A percentile compares a stretch with the other conserved stretches of the same genome.
These are phyloP conservation scores for Haemoproteus tartakovskyi DNA, from an alignment of 169 alveolate genomes.

Conservation along the genomic window DNA sequence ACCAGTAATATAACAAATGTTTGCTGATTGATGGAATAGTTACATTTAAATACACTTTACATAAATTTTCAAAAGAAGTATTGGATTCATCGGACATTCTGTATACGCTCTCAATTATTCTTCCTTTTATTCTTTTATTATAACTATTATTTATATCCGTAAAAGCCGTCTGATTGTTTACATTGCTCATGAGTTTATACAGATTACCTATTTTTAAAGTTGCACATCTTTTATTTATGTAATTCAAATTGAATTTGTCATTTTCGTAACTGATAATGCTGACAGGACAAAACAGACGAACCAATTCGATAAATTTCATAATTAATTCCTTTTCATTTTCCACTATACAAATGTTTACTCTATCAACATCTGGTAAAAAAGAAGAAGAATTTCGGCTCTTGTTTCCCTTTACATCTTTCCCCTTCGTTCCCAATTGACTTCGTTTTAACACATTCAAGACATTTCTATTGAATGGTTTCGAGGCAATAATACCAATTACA, in stretches of 20 bases:
- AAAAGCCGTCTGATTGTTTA: slow-evolving; percentile 18
- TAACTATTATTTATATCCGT: slow-evolving; percentile 18
- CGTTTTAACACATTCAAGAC: too few relatives aligned
- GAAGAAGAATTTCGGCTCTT: not conserved
- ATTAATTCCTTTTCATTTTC: slow-evolving; percentile 44
- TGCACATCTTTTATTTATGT: slow-evolving; percentile 42
- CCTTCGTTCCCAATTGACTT: too few relatives aligned
- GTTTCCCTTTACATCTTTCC: not conserved
- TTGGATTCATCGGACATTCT: slow-evolving; percentile 12
- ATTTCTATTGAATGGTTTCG: slow-evolving; percentile 31
- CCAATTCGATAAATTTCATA: slow-evolving; percentile 11
- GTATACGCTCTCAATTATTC: slow-evolving; percentile 28
- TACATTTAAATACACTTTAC: slow-evolving; percentile 26
- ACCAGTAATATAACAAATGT: slow-evolving; percentile 22
- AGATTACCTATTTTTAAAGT: slow-evolving; percentile 31
- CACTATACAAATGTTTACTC: slow-evolving; percentile 15
- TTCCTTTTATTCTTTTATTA: slow-evolving; percentile 60
- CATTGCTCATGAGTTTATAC: slow-evolving; percentile 19
- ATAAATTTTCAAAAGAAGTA: slow-evolving; percentile 44
- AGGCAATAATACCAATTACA: slow-evolving; percentile 48
- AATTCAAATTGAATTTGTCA: slow-evolving; percentile 37
- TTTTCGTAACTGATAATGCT: slow-evolving; percentile 48
- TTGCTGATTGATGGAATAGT: slow-evolving; percentile 28
- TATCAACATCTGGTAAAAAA: slow-evolving; percentile 3
- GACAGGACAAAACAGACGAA: slow-evolving; percentile 28